Conservation (phyloP, 257 asterid species). For the Lavandula angustifolia region DNA sequence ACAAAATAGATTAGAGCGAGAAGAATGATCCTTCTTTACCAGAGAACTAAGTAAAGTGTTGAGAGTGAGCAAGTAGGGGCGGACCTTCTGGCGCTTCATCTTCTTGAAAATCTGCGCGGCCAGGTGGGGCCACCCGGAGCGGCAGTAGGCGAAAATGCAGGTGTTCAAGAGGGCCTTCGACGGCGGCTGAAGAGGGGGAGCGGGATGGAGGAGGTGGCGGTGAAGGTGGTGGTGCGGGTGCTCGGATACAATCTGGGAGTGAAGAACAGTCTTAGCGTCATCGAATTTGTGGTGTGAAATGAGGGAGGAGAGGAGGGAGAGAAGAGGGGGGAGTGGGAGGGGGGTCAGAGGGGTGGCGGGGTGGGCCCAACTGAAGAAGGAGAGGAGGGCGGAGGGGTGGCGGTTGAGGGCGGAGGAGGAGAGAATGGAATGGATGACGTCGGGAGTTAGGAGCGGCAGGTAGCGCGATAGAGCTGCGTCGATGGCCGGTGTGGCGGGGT, state of each 20-base stretch:
- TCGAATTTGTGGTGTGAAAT: conserved; percentile 51
- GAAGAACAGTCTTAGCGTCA: conserved; percentile 62
- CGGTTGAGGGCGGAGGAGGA: conserved; percentile 54
- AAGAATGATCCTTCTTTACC: conserved; percentile 55
- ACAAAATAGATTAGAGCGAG: conserved; percentile 48
- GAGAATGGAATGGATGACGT: conserved; percentile 61
- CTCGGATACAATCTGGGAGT: conserved; percentile 54
- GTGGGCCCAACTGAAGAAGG: conserved; percentile 55
- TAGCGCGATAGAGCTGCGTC: conserved; percentile 45
- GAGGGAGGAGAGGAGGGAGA: conserved; percentile 56
- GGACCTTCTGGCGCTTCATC: conserved; percentile 63
- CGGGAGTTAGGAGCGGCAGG: conserved; percentile 59
- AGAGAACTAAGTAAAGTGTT: conserved; percentile 57
- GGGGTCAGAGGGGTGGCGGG: conserved; percentile 44
- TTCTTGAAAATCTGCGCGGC: conserved; percentile 69
- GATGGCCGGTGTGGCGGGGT: conserved; percentile 44
- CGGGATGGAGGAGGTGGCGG: conserved; percentile 71
- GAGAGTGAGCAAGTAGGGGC: conserved; percentile 51
- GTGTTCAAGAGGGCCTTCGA: conserved; percentile 55
- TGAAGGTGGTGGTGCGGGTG: conserved; percentile 76
- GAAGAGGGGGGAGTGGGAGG: conserved; percentile 60
- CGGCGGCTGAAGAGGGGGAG: conserved; percentile 55
- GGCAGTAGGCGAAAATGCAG: conserved; percentile 62
- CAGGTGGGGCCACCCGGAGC: conserved; percentile 57
- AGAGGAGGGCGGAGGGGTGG: conserved; percentile 54